Conservation (phyloP, 2,329 filamentous ascomycete species). For the Cercospora sp. region DNA sequence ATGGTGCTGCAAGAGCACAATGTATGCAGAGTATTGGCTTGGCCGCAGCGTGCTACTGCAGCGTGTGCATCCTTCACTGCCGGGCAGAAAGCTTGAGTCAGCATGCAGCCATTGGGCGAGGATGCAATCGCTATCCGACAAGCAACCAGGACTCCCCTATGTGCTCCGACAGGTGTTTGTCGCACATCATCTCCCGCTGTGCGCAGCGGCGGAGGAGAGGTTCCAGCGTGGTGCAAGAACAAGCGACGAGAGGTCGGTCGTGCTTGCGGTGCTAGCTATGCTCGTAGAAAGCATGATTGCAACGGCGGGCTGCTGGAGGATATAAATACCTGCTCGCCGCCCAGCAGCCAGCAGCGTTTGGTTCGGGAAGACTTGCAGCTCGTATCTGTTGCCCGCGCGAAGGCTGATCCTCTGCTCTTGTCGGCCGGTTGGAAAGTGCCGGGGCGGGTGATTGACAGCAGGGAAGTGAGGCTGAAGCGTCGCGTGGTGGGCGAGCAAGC, state of each 20-base stretch:
- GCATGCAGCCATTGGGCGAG: background rate
- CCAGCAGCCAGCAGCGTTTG: background rate
- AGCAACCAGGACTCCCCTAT: slow-evolving; percentile 1
- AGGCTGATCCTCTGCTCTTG: background rate
- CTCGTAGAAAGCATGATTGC: background rate
- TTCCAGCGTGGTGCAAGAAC: background rate
- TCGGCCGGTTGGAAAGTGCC: background rate
- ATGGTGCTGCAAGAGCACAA: background rate
- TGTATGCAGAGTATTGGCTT: background rate
- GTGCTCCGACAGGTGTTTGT: background rate
- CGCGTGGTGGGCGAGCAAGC: slow-evolving; percentile 4
- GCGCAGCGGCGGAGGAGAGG: background rate
- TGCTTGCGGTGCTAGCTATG: background rate
- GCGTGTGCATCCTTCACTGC: background rate
- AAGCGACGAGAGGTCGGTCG: background rate
- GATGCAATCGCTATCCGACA: background rate
- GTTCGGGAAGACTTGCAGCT: background rate
- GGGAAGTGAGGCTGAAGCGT: slow-evolving; percentile 10
- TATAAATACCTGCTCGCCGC: background rate
- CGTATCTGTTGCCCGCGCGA: slow-evolving; percentile 3
- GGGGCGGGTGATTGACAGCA: slow-evolving; percentile 7
- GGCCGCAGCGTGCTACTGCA: slow-evolving; percentile 1
- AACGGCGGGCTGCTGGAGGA: background rate
- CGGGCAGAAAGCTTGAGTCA: slow-evolving; percentile 3
- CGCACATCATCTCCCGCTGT: slow-evolving; percentile 5